Base-by-base conservation (phyloP, 2,329 filamentous ascomycete genomes). In the Stagonosporopsis cucurbitacearum region DNA sequence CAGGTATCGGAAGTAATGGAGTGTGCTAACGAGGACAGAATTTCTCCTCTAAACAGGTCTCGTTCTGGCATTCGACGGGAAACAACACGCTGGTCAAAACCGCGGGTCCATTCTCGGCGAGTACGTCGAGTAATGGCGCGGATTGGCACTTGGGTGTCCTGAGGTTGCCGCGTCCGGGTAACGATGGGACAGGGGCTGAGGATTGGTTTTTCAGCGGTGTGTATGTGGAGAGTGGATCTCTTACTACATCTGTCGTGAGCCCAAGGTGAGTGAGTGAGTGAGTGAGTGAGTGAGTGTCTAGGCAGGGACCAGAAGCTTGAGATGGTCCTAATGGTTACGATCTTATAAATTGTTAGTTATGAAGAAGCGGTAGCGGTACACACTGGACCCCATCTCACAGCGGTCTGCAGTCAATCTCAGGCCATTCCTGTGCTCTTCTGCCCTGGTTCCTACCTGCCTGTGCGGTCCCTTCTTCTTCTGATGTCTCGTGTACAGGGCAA, bases 71-170 rank as follows among this genome's bases (percentile, higher is more conserved):
- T 74, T 89, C 86, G 0, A 87, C 85, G 15, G 88, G 86, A 32
- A 77, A 78, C 13, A 81, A 82, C 32, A 75, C 82, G 19, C 77
- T 91, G 20, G 80, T 75, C 51, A 81, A 84, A 69, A 83, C 83
- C 1, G 86, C 87, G 4, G 80, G 81, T 3, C 85, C 87, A 1
- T 81, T 91, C 44, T 80, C 80, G 5, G 84, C 81, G 0, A 82
- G 81, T 44, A 85, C 88, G 4, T 85, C 80, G 25, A 88, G 84
- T 44, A 88, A 91, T 71, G 88, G 87, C 35, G 82, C 81, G 2
- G 88, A 91, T 70, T 91, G 87, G 86, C 88, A 92, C 75, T 74
- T 92, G 42, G 88, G 88, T 54, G 84, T 89, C 22, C 78, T 91
- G 49, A 84, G 89, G 61, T 78, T 91, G 51, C 84, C 87, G 12